A percentile compares a stretch with the other conserved stretches of the same genome.
Conservation (phyloP, 2,329 filamentous ascomycete genomes). For the Epichloe bromicola region DNA sequence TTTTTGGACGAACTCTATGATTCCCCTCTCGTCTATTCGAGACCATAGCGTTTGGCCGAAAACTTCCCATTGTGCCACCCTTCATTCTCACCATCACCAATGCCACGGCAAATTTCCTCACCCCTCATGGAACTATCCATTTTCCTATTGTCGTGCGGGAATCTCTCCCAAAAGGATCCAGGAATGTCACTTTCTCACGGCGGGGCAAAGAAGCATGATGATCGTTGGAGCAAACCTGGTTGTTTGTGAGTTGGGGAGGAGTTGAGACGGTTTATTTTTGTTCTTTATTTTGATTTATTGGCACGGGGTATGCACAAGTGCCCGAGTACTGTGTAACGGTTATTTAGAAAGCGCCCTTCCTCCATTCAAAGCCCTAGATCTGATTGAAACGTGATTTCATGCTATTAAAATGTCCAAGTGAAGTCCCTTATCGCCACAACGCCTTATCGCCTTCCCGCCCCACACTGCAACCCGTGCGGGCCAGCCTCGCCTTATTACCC, state of each 20-base stretch:
- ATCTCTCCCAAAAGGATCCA: not conserved
- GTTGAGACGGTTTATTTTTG: not conserved
- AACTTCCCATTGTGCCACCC: not conserved
- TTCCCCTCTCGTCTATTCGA: not conserved
- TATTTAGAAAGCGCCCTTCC: slow-evolving; percentile 20
- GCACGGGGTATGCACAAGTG: slow-evolving; percentile 1
- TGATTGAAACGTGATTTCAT: slow-evolving; percentile 13
- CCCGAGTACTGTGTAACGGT: slow-evolving; percentile 6
- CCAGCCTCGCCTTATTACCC: not conserved
- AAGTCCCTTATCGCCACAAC: not conserved
- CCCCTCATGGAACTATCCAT: not conserved
- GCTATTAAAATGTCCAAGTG: slow-evolving; percentile 5
- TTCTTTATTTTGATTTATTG: not conserved
- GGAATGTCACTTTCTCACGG: not conserved
- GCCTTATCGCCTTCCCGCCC: not conserved
- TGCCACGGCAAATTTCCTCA: not conserved
- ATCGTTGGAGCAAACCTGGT: not conserved
- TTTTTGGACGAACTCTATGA: not conserved
- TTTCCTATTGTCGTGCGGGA: not conserved
- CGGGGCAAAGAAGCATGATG: not conserved
- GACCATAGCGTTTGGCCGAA: not conserved
- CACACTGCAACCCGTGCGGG: not conserved
- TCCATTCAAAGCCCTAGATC: slow-evolving; percentile 21
- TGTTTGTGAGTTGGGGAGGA: not conserved
- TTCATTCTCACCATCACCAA: not conserved